These are phyloP conservation scores for Fusarium coicis DNA, from an alignment of 2,329 filamentous ascomycete genomes.

Conservation along the genomic window DNA sequence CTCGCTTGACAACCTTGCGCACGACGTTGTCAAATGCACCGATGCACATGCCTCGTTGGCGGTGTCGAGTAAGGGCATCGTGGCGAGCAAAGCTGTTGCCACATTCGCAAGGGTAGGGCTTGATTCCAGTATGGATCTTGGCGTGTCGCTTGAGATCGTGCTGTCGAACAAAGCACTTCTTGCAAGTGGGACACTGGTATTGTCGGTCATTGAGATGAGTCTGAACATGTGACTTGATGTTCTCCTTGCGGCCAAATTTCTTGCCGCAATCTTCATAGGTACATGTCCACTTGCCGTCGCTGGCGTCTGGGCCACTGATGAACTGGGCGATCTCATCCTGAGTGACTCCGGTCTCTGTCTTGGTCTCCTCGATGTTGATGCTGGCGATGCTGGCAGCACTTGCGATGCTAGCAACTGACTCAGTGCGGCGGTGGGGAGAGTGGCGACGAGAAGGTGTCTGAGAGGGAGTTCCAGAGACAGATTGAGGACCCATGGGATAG, in stretches of 20 bases:
- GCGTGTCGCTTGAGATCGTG: slow-evolving; percentile 97
- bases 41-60: slow-evolving; percentile 95
- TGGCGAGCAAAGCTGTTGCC: slow-evolving; percentile 95
- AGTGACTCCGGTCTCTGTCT: slow-evolving; percentile 84
- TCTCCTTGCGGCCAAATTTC: slow-evolving; percentile 95
- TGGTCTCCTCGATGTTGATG: slow-evolving; percentile 73
- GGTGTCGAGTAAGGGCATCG: slow-evolving; percentile 92
- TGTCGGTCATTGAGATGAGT: slow-evolving; percentile 97
- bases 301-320: slow-evolving; percentile 76
- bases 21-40: slow-evolving; percentile 87
- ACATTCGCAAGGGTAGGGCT: slow-evolving; percentile 94
- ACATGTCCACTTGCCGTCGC: slow-evolving; percentile 84
- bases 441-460: slow-evolving; percentile 33
- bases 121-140: slow-evolving; percentile 96
- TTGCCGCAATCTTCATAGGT: slow-evolving; percentile 84
- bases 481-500: slow-evolving; percentile 36
- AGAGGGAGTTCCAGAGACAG: slow-evolving; percentile 32
- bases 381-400: slow-evolving; percentile 69
- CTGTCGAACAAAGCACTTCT: slow-evolving; percentile 95
- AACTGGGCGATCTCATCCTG: slow-evolving; percentile 83
- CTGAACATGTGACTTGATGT: slow-evolving; percentile 98
- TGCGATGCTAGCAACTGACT: slow-evolving; percentile 67
- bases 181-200: slow-evolving; percentile 91
- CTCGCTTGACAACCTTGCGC: slow-evolving; percentile 70
- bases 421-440: slow-evolving; percentile 64